Base-by-base conservation (phyloP, 164 flowering plant genomes). In the Chimonanthus praecox region DNA sequence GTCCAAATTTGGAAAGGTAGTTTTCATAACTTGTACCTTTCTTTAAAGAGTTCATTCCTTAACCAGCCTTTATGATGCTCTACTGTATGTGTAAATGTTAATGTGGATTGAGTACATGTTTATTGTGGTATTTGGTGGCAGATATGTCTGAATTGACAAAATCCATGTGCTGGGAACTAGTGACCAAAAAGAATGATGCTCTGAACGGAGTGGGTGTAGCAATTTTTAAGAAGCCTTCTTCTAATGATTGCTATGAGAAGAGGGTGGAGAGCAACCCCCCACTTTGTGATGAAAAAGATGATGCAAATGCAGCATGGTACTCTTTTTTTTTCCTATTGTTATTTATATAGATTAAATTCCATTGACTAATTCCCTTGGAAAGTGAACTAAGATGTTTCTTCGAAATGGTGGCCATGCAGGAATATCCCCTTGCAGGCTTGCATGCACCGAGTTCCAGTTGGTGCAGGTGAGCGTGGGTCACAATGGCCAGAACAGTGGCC, bases 401-500 rank as follows among this genome's bases (percentile, higher is more conserved):
- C 2, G 4, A 66, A 45, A 66, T 66, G 66, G 47, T 66, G 16
- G 48, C 16, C 15, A 2, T 73, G 75, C 47, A 96, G 99, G 99
- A 87, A 90, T 78, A 89, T 94, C 62, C 90, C 94, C 64, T 69
- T 96, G 75, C 89, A 96, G 80, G 85, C 92, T 58, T 96, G 99
- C 80, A 80, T 96, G 87, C 99, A 94, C 81, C 87, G 81, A 76
- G 81, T 88, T 21, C 97, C 94, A 2, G 84, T 67, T n/a, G 89
- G 79, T 73, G 72, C 81, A 49, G 49, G 82, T n/a, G 87, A 86
- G 73, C 87, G 97, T 48, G 97, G 98, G 63, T 84, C 92, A 43
- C 84, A 86, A 63, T 96, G 95, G 99, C 99, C 99, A 20, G 95
- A 84, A 78, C 76, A 84, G 54, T 96, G 99, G 99, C 93, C 98